These are phyloP conservation scores for Senna tora DNA, from an alignment of 306 rosid species.

Conservation along the genomic window DNA sequence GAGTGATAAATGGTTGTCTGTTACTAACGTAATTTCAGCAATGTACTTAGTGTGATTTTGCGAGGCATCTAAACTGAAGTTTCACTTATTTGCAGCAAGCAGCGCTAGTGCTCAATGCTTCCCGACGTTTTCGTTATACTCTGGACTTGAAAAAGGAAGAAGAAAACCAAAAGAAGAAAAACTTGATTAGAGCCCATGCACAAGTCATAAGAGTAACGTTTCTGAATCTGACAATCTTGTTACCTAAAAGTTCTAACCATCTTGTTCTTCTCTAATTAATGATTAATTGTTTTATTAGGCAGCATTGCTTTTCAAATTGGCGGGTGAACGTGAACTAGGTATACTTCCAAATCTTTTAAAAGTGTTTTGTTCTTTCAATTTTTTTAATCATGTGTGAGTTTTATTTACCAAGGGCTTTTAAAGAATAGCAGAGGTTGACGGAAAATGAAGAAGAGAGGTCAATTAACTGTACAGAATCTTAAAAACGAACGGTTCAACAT, in stretches of 20 bases:
- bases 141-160: slow-evolving; percentile 82
- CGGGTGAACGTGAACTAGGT: slow-evolving; percentile 89
- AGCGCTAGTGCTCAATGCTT: slow-evolving; percentile 93
- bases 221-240: slow-evolving; percentile 10
- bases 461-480: neutral
- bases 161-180: slow-evolving; percentile 69
- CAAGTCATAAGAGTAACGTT: slow-evolving; percentile 94
- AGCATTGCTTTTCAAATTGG: slow-evolving; percentile 87
- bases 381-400: neutral
- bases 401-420: neutral
- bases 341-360: slow-evolving; percentile 15
- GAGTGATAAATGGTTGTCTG: neutral
- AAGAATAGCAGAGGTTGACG: neutral
- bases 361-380: neutral
- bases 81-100: slow-evolving; percentile 78
- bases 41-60: slow-evolving; percentile 28
- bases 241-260: neutral
- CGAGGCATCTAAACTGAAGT: slow-evolving; percentile 40
- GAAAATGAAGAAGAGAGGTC: slow-evolving; percentile 3
- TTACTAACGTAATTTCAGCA: slow-evolving; percentile 23
- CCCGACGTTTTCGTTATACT: slow-evolving; percentile 92
- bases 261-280: slow-evolving; percentile 40
- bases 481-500: slow-evolving; percentile 2
- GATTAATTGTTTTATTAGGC: slow-evolving; percentile 63
- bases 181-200: slow-evolving; percentile 94